Conservation (phyloP, 768 basidiomycete genomes). For the Fistulinella prunicolor region DNA sequence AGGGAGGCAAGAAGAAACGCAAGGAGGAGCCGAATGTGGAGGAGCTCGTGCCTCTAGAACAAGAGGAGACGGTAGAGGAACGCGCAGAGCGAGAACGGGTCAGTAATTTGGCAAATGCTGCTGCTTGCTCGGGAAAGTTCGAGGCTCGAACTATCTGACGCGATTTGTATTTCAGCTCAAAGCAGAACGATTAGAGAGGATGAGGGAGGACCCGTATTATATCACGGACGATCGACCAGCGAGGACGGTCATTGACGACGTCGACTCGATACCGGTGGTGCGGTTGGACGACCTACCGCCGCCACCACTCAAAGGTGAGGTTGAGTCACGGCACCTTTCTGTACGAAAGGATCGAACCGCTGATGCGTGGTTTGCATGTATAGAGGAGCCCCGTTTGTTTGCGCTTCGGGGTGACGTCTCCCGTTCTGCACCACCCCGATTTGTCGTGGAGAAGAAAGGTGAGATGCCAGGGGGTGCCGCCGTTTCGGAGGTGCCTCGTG, state of each 20-base stretch:
- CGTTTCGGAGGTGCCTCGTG: constrained; percentile 16
- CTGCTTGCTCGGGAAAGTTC: background rate
- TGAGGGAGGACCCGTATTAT: constrained; percentile 90
- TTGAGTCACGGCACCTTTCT: background rate
- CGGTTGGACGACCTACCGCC: constrained; percentile 71
- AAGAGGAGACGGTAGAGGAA: constrained; percentile 56
- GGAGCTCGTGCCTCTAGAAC: constrained; percentile 41
- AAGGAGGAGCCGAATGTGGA: constrained; percentile 21
- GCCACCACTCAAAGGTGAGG: constrained; percentile 34
- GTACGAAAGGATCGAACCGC: too few species aligned
- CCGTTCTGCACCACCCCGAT: constrained; percentile 44
- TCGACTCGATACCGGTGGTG: constrained; percentile 94
- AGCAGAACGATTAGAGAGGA: constrained; percentile 69
- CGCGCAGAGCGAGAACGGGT: constrained; percentile 62
- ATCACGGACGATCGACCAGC: constrained; percentile 62
- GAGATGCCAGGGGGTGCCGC: constrained; percentile 76
- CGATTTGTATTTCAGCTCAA: constrained; percentile 51
- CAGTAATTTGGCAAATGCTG: constrained; percentile 16
- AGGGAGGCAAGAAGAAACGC: constrained; percentile 47
- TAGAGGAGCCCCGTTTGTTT: constrained; percentile 41
- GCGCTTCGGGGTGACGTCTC: constrained; percentile 42
- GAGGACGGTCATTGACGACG: constrained; percentile 46
- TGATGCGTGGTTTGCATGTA: constrained; percentile 27
- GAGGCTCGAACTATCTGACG: constrained; percentile 3
- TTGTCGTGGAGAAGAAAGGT: constrained; percentile 71